Percentiles rank a stretch among this genome's conserved stretches.
These are phyloP conservation scores for Cladophialophora chaetospira DNA, from an alignment of 2,329 filamentous ascomycete genomes.

Conservation along the genomic window DNA sequence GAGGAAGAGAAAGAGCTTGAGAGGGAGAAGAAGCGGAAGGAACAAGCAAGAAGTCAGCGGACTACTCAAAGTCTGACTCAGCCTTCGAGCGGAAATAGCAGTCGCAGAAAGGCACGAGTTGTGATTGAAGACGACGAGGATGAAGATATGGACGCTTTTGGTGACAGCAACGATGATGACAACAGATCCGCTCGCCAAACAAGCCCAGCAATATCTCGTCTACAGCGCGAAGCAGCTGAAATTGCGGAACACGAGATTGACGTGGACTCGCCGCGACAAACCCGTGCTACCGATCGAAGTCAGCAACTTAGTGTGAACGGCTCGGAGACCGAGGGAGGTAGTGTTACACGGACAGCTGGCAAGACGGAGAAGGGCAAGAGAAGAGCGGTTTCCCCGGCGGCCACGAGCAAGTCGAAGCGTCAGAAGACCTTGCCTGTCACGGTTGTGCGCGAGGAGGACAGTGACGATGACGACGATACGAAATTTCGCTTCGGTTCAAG, in stretches of 20 bases:
- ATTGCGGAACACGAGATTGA: conserved; percentile 32
- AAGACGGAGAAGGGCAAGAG: conserved; percentile 25
- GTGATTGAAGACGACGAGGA: conserved; percentile 34
- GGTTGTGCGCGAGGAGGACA: conserved; percentile 32
- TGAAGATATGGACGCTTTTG: conserved; percentile 22
- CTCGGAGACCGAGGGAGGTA: neutral
- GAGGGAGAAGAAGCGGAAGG: conserved; percentile 38
- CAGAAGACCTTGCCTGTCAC: conserved; percentile 38
- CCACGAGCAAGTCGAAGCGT: conserved; percentile 21
- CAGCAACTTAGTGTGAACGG: conserved; percentile 3
- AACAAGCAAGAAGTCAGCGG: conserved; percentile 23
- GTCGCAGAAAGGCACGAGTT: conserved; percentile 14
- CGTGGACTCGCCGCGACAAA: conserved; percentile 31
- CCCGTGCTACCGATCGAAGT: conserved; percentile 24
- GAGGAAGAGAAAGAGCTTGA: conserved; percentile 36
- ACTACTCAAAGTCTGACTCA: conserved; percentile 32
- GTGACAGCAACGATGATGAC: conserved; percentile 14
- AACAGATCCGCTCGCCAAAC: conserved; percentile 7
- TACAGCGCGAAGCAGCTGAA: conserved; percentile 31
- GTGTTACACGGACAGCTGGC: conserved; percentile 2
- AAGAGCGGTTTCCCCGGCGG: conserved; percentile 11
- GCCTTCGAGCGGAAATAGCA: conserved; percentile 26
- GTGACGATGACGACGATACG: conserved; percentile 57
- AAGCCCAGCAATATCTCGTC: conserved; percentile 21
- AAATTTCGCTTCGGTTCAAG: conserved; percentile 44